Evolutionary conservation across 2,329 filamentous ascomycete genomes (phyloP), one percentile per base, ranked within the genome.

Genomic region (Boeremia exigua): DNA sequence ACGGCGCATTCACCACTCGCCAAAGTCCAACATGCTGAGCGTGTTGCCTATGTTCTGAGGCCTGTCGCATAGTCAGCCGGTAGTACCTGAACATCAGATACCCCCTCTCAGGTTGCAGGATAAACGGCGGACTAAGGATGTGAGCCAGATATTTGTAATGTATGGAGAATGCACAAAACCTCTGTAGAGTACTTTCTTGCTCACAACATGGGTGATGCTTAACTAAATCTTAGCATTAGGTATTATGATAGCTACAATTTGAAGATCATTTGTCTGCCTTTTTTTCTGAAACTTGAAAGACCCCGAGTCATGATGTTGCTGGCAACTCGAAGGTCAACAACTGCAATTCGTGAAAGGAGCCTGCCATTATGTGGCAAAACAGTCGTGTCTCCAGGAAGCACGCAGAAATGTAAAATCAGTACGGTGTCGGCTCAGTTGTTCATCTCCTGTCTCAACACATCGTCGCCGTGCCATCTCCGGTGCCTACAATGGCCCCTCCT

Each of bases 401-500:
- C 25, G 15, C 6, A 19, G 14, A 53, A 9, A 14, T 6, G n/a
- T 14, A 37, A 17, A 19, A 37, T 15, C 25, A 28, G 9, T 34
- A 14, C 39, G 40, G 12, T 17, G 11, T 29, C 40, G 46, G 50
- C 43, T 11, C 14, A 43, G 10, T 19, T 23, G 40, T 42, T 25
- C 52, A 55, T 50, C 27, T 29, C 45, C 49, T 14, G 36, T 19
- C 51, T 39, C 37, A 36, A 54, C 48, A 49, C 29, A 19, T 32
- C 42, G 50, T 49, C 43, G 50, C 51, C 45, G 45, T 38, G 54
- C n/a, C 52, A 51, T 52, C 47, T 56, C 63, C 58, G 59, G 53
- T 37, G 40, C 36, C 33, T 52, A 43, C 55, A 48, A 57, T 65
- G 64, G 61, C 67, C 66, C 69, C 69, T 65, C 66, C 65, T 55